Conservation (phyloP, 306 rosid genomes). For the Pterocarpus macrocarpus region DNA sequence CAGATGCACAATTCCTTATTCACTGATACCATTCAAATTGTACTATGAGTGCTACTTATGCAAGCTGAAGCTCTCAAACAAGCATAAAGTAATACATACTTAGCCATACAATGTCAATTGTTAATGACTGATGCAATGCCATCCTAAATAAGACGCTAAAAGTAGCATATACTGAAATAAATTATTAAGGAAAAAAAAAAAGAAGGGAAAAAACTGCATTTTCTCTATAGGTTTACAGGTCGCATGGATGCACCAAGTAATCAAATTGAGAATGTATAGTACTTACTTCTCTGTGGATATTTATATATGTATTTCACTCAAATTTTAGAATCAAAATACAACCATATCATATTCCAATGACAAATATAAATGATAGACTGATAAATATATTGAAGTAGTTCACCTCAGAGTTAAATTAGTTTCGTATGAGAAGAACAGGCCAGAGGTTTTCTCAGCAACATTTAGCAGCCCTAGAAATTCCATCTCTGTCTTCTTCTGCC, state of each 20-base stretch:
- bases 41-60: slow-evolving; percentile 33
- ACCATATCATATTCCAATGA: slow-evolving; percentile 31
- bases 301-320: background rate
- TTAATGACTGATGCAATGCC: slow-evolving; percentile 23
- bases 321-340: slow-evolving; percentile 34
- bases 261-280: slow-evolving; percentile 34
- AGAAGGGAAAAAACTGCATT: background rate
- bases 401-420: slow-evolving; percentile 95
- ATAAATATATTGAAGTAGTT: slow-evolving; percentile 47
- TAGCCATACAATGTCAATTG: slow-evolving; percentile 27
- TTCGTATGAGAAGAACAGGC: slow-evolving; percentile 90
- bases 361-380: slow-evolving; percentile 32
- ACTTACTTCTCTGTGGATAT: slow-evolving; percentile 41
- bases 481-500: slow-evolving; percentile 85
- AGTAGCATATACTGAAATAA: slow-evolving; percentile 1
- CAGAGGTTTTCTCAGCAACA: slow-evolving; percentile 84
- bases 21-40: slow-evolving; percentile 35
- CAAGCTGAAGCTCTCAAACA: slow-evolving; percentile 19
- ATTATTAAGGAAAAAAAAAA: background rate
- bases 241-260: slow-evolving; percentile 15
- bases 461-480: slow-evolving; percentile 80
- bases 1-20: background rate
- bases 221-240: slow-evolving; percentile 32
- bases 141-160: slow-evolving; percentile 14
- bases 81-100: background rate